Evolutionary conservation across 2,329 filamentous ascomycete genomes (phyloP), one percentile per base, ranked within the genome.

Genomic region (Calonectria fujianensis): DNA sequence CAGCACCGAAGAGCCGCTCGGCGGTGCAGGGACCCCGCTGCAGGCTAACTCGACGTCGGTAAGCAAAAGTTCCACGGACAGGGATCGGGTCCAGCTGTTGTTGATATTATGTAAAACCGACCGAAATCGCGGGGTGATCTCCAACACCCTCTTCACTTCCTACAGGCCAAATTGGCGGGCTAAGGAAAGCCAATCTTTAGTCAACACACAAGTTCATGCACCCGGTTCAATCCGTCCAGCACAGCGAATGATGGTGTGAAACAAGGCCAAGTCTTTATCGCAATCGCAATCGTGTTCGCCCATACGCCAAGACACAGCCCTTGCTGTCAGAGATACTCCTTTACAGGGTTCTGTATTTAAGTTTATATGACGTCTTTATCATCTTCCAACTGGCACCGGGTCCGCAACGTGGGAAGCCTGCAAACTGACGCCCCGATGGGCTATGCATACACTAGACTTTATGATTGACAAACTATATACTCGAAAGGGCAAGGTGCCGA

Each of bases 381-480:
- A 8, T 63, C 6, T 39, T 61, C 20, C 27, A 16, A 27, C 57
- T 31, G 37, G 24, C 31, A 13, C 7, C 29, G 18, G 18, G 31
- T 2, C 35, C 35, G 31, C 32, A 5, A 20, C 52, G 24, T 11
- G 24, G 11, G 24, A 35, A 35, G 52, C 29, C 52, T 35, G 45
- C 29, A 35, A 11, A 35, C 13, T 35, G 18, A 32, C 16, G 3
- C 18, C 18, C 11, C 1, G 18, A 35, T 35, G 18, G 31, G 29
- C 31, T 57, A n/a, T 35, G 29, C 52, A 20, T 13, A 13, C 9
- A 35, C 20, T 14, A 32, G 20, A 35, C 29, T 63, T 27, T 29
- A 27, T 41, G n/a, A 63, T 63, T 29, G 24, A 27, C 8, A 29
- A 63, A 63, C 57, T 63, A 63, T 63, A 24, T 63, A 63, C 57